Base-by-base conservation (phyloP, 768 basidiomycete species). In the Pulveroboletus sp. region DNA sequence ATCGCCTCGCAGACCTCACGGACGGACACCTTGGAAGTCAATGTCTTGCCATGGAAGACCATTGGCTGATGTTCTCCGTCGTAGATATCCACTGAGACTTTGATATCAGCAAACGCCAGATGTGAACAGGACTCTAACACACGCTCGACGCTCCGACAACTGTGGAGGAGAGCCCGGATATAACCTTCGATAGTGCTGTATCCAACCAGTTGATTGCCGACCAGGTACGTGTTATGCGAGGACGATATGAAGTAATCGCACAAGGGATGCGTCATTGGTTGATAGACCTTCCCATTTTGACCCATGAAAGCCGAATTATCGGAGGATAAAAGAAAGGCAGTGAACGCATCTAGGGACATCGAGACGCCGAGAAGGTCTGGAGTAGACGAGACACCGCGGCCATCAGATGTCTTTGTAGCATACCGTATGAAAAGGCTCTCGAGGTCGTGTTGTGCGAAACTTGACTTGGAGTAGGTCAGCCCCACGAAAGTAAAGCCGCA, bases 61-160 rank as follows among this genome's bases (percentile, higher is more conserved):
- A 89, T 73, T 0, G 95, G 95, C 54, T 87, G 92, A 3, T 59
- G 67, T 30, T 92, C 88, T 10, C 94, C 93, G 54, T 96, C 91
- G 63, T 84, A 96, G 38, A 94, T 83, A 58, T 98, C 95, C 60
- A 98, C 93, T 97, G 38, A 18, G 18, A 18, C 6, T 28, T 2
- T 0, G 28, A 36, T 8, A 36, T 49, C 27, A 45, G 31, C 40
- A 8, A 41, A 32, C 18, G 46, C 39, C 26, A 6, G 24, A 28
- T 6, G 38, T 38, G 39, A 31, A 39, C 28, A 43, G 41, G 36
- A 21, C 6, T 31, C 44, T 28, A n/a, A 77, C 87, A 56, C 58
- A 93, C 94, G 67, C 68, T 98, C 94, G 27, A 98, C 94, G 49
- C 89, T 92, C n/a, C 94, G 80, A 64, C 93, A 95, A 32, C 90